Evolutionary conservation across 495 filamentous ascomycete genomes (phyloP), one percentile per base, ranked within the genome.

Genomic region (Thozetella sp.): DNA sequence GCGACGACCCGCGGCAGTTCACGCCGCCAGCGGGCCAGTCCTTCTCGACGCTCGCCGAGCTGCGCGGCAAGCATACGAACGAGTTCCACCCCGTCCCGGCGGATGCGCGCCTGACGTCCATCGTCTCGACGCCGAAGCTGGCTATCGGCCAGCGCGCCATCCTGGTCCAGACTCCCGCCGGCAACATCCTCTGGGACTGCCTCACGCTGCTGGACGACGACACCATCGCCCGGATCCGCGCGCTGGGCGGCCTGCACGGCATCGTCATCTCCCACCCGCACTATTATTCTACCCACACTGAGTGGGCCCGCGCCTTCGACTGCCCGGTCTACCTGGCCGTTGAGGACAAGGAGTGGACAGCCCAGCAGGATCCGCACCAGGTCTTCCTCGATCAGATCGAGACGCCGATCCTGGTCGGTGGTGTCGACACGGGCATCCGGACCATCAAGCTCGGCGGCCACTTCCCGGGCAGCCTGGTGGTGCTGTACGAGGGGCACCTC

Each of bases 211-310:
- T 93, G 4, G 88, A 92, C 64, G 70, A 78, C 2, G 76, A 77
- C 12, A 93, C 89, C 0, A 70, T 89, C 12, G 53, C 63, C 0
- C 57, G 59, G 51, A 79, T 88, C 59, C 69, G 72, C 10, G 58
- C 57, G 9, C 57, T 80, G 2, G 90, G 90, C 48, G 88, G 88
- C 0, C 64, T 93, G 2, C 72, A 77, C n/a, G 89, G 84, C 0
- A 92, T 93, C 37, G 85, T 93, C 46, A 92, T 94, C 63, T 87
- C 83, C 0, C 90, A 94, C 69, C 90, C 90, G 30, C 90, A 94
- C 67, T 94, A 87, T 68, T 93, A 90, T 71, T 83, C 83, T 17
- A 87, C 90, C 11, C 84, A 90, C 61, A 61, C 86, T 0, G 80
- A 85, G 43, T 94, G 90, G 90, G 85, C 87, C 0, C 65, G 73